A percentile compares a stretch with the other conserved stretches of the same genome.
phyloP scores from a whole-genome alignment of 1,284 basidiomycete genomes.

The Crepidotus sp. region DNA sequence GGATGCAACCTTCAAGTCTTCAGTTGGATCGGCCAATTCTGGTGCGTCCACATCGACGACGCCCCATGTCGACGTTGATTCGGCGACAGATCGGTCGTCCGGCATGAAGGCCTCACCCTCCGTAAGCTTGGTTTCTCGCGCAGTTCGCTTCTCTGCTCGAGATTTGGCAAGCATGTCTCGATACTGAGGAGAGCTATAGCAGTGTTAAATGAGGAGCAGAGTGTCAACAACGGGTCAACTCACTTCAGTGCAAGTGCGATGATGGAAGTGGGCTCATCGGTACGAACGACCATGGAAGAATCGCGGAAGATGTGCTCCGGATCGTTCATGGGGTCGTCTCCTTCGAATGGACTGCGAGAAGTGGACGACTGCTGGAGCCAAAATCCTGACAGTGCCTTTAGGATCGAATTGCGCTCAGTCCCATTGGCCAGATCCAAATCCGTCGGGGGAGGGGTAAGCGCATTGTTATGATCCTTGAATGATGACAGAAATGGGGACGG shows the following conservation, averaged over 20 bases:
- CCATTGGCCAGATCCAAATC: constrained; percentile 47
- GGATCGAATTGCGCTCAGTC: constrained; percentile 65
- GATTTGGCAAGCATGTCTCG: constrained; percentile 75
- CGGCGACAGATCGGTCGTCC: constrained; percentile 70
- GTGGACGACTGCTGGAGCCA: constrained; percentile 55
- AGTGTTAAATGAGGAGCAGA: constrained; percentile 4
- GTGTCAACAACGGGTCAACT: constrained; percentile 20
- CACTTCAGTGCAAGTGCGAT: constrained; percentile 92
- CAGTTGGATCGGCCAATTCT: constrained; percentile 61
- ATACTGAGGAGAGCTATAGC: constrained; percentile 74
- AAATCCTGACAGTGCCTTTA: constrained; percentile 81
- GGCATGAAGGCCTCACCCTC: constrained; percentile 82
- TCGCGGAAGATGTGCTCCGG: constrained; percentile 93
- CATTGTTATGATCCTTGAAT: constrained; percentile 29
- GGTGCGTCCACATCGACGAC: constrained; percentile 70
- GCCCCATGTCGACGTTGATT: constrained; percentile 79
- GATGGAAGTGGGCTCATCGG: constrained; percentile 97
- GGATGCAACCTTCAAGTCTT: constrained; percentile 67
- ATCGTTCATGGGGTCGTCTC: constrained; percentile 60
- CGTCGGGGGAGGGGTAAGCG: constrained; percentile 45
- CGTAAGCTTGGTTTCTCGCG: constrained; percentile 55
- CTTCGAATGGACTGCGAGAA: constrained; percentile 43
- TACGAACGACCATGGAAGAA: constrained; percentile 90
- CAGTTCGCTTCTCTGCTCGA: constrained; percentile 61
- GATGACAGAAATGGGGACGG: constrained; percentile 47